Conservation (phyloP, 1,139 yeast genomes). For the Kluyveromyces sp. region DNA sequence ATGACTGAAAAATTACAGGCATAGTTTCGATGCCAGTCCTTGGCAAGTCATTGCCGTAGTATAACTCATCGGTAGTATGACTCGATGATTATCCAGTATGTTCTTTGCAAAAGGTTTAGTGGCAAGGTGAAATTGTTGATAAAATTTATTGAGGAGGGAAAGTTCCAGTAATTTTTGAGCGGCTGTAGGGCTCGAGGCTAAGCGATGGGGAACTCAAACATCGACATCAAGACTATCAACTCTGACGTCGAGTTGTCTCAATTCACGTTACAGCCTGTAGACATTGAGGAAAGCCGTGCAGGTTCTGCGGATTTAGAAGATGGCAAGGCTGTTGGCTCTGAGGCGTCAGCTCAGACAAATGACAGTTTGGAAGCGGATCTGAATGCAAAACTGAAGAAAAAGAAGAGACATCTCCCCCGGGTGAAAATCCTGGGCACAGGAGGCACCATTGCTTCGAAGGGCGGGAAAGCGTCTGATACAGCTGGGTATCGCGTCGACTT, state of each 20-base stretch:
- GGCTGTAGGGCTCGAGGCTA: no score
- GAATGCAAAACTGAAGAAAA: slow-evolving; percentile 3
- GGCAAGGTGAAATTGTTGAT: no score
- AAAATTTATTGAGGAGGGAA: no score
- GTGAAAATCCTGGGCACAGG: slow-evolving; percentile 65
- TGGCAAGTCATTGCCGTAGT: not conserved
- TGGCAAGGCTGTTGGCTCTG: slow-evolving; percentile 7
- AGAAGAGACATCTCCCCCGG: slow-evolving; percentile 30
- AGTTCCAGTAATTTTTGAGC: not conserved
- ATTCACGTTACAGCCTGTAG: slow-evolving; percentile 21
- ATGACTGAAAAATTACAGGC: not conserved
- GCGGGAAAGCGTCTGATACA: slow-evolving; percentile 47
- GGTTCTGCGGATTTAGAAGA: slow-evolving; percentile 6
- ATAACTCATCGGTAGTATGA: not conserved
- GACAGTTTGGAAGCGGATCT: not conserved
- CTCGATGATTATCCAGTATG: not conserved
- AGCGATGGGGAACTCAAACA: slow-evolving; percentile 26
- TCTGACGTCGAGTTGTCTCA: slow-evolving; percentile 29
- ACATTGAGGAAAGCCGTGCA: slow-evolving; percentile 1
- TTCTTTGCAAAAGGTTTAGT: no score
- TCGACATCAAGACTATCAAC: slow-evolving; percentile 31
- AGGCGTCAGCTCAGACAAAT: not conserved
- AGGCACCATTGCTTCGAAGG: slow-evolving; percentile 68
- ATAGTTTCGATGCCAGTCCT: not conserved
- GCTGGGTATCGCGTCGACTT: slow-evolving; percentile 65